phyloP scores from a whole-genome alignment of 768 basidiomycete genomes.

The Cyclocybe cylindracea region DNA sequence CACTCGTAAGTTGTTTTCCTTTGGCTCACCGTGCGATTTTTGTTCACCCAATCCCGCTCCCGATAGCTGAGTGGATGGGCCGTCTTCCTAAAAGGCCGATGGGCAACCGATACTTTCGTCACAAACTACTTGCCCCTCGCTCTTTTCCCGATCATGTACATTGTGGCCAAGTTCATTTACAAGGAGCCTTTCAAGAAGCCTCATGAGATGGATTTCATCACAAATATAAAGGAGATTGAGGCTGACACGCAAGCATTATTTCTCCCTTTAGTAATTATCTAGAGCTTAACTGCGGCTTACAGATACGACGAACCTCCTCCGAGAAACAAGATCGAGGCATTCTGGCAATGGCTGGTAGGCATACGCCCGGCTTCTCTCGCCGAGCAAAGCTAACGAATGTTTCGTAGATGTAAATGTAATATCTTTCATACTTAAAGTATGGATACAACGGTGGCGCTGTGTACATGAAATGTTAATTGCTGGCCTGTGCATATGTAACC shows the following conservation, averaged over 20 bases:
- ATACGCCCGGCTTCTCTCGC: not conserved
- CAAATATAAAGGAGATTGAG: conserved; percentile 68
- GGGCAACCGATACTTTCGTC: conserved; percentile 67
- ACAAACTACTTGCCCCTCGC: conserved; percentile 77
- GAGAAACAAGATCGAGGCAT: conserved; percentile 61
- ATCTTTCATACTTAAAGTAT: not conserved
- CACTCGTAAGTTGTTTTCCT: conserved; percentile 49
- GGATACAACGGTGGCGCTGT: not conserved
- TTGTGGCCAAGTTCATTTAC: conserved; percentile 55
- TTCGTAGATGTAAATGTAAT: not conserved
- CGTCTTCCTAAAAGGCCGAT: conserved; percentile 40
- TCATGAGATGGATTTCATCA: conserved; percentile 84
- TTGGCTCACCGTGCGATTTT: not conserved
- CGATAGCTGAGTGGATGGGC: conserved; percentile 45
- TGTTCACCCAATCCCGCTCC: not conserved
- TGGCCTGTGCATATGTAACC: no score
- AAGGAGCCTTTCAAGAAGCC: conserved; percentile 46
- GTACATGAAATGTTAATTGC: not conserved
- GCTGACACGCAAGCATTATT: conserved; percentile 50
- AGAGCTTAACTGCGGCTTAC: not conserved
- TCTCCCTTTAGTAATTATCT: not conserved
- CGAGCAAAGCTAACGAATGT: not conserved
- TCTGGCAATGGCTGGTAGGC: conserved; percentile 83
- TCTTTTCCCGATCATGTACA: conserved; percentile 79
- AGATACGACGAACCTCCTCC: conserved; percentile 74